phyloP scores from a whole-genome alignment of 331 rosid species.

The Erythrophleum ivorense region DNA sequence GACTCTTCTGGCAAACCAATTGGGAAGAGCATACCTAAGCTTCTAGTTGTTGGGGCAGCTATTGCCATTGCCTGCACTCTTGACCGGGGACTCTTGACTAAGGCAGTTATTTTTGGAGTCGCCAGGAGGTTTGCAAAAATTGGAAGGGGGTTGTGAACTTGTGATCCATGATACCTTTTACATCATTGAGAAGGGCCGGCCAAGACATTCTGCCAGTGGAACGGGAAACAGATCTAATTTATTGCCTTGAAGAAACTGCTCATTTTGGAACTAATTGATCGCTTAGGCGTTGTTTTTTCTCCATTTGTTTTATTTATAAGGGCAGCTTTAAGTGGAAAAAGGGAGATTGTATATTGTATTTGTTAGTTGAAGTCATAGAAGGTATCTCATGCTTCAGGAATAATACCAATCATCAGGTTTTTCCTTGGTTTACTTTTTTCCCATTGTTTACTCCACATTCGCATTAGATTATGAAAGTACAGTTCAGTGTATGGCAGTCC shows the following conservation, averaged over 20 bases:
- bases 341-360: slow-evolving; percentile 43
- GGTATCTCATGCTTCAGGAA: slow-evolving; percentile 45
- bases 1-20: slow-evolving; percentile 56
- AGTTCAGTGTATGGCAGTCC: neutral
- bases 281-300: slow-evolving; percentile 44
- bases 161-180: slow-evolving; percentile 45
- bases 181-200: slow-evolving; percentile 37
- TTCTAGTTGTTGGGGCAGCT: slow-evolving; percentile 83
- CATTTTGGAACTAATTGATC: slow-evolving; percentile 39
- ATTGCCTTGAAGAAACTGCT: slow-evolving; percentile 36
- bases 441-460: neutral
- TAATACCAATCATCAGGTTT: slow-evolving; percentile 40
- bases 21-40: slow-evolving; percentile 73
- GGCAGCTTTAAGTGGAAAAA: slow-evolving; percentile 46
- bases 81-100: slow-evolving; percentile 87
- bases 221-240: slow-evolving; percentile 28
- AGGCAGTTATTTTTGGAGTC: slow-evolving; percentile 90
- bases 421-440: slow-evolving; percentile 25
- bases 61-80: slow-evolving; percentile 85
- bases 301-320: slow-evolving; percentile 47
- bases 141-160: slow-evolving; percentile 79
- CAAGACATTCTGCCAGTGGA: slow-evolving; percentile 38
- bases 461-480: neutral
- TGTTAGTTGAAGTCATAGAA: slow-evolving; percentile 36
- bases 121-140: slow-evolving; percentile 84